These are phyloP conservation scores for Myxozyma vanderwaltii DNA, from an alignment of 805 yeast species.

Conservation along the genomic window DNA sequence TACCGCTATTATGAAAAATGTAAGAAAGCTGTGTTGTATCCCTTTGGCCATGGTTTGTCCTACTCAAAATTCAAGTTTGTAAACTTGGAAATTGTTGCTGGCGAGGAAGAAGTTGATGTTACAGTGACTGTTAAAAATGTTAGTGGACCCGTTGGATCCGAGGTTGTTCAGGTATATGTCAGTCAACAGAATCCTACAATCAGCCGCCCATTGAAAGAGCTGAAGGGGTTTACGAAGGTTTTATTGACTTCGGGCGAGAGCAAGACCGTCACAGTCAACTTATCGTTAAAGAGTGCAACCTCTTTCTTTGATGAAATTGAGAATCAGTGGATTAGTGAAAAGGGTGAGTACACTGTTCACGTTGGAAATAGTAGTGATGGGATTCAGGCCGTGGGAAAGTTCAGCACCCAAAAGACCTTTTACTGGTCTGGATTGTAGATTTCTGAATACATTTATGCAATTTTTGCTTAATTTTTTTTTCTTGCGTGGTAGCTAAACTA, in stretches of 20 bases:
- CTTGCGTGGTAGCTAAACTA: too few species aligned
- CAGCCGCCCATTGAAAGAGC: constrained; percentile 59
- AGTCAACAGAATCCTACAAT: constrained; percentile 44
- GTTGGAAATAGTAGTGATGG: constrained; percentile 44
- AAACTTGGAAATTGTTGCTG: constrained; percentile 46
- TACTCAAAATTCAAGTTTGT: constrained; percentile 66
- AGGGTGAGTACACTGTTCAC: constrained; percentile 53
- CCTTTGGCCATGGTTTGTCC: constrained; percentile 66
- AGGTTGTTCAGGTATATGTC: constrained; percentile 59
- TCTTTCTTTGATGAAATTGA: constrained; percentile 56
- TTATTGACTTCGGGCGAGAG: constrained; percentile 50
- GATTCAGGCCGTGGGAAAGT: neutral
- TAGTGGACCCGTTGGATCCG: constrained; percentile 52
- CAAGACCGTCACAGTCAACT: constrained; percentile 43
- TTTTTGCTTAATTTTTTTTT: neutral
- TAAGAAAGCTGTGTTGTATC: constrained; percentile 53
- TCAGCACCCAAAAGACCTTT: constrained; percentile 4
- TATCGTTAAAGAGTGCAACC: constrained; percentile 53
- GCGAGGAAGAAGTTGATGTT: neutral
- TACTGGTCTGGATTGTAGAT: constrained; percentile 6
- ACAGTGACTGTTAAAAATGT: constrained; percentile 2
- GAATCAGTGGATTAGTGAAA: constrained; percentile 54
- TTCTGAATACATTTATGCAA: neutral
- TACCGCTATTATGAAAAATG: constrained; percentile 61
- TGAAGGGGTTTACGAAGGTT: constrained; percentile 60